phyloP scores from a whole-genome alignment of 73 alveolate species.

The Uronychia binucleata region DNA sequence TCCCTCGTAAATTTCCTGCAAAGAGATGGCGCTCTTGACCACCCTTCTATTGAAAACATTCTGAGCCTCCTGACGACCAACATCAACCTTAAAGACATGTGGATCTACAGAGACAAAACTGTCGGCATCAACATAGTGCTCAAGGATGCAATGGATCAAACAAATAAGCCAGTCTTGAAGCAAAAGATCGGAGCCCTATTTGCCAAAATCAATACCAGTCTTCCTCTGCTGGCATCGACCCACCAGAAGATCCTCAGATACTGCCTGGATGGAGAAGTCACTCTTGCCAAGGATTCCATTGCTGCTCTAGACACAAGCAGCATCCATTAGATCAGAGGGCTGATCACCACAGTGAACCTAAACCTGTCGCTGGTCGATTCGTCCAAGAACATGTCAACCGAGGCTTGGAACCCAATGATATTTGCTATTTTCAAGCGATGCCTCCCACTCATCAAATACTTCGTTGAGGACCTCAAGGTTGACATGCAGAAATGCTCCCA shows the following conservation, averaged over 20 bases:
- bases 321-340: neutral
- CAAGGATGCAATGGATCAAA: neutral
- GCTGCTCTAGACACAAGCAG: too few relatives aligned
- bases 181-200: too few relatives aligned
- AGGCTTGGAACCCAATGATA: neutral
- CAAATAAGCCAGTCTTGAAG: too few relatives aligned
- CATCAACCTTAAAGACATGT: neutral
- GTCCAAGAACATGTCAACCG: neutral
- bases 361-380: too few relatives aligned
- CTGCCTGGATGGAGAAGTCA: too few relatives aligned
- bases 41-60: neutral
- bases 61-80: neutral
- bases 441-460: neutral
- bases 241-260: too few relatives aligned
- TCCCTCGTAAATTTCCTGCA: neutral
- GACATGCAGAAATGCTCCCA: neutral
- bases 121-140: neutral
- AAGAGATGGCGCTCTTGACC: neutral
- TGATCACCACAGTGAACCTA: neutral
- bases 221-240: too few relatives aligned
- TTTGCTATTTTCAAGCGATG: neutral
- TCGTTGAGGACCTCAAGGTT: neutral
- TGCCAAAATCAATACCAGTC: too few relatives aligned
- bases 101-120: neutral
- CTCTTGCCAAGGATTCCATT: too few relatives aligned